Base-by-base conservation (phyloP, 257 asterid genomes). In the Paulownia fortunei region DNA sequence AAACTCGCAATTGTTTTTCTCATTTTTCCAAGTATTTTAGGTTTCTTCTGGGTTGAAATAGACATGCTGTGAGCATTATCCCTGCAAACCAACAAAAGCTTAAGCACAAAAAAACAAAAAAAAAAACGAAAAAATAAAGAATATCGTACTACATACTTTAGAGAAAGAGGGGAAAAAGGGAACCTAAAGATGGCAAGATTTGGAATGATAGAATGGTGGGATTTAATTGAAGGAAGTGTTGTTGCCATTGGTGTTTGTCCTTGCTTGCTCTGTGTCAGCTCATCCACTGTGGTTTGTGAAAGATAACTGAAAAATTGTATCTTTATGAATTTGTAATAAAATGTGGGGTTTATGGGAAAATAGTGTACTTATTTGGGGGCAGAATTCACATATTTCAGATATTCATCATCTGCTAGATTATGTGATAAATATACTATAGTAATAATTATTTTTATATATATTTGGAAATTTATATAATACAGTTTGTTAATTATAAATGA, bases 181-280 rank as follows among this genome's bases (percentile, higher is more conserved):
- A 37, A 83, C 86, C 91, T 74, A 61, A n/a, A 74, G 27, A 60
- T 18, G 7, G 82, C 73, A 46, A 73, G 72, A 19, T 75, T 78
- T 27, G 83, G 82, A 46, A 56, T 65, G 81, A 78, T 63, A 41
- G 78, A 77, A 77, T 79, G 81, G 79, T 74, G 88, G 49, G 73
- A 72, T 75, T 79, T 78, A 30, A 84, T 75, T 59, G 84, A 81
- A 52, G 85, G 86, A 83, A 87, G 87, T 76, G 86, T 66, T 78
- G 91, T 39, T 34, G 91, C 86, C 89, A 87, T 87, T 81, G 68
- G 76, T 39, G 75, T 23, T 62, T 60, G 24, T 15, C 69, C 77
- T 42, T 12, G 61, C 47, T 65, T 63, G 21, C 49, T 5, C 26
- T 32, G 60, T 61, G 44, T 74, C 86, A 82, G 81, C 87, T 84